Evolutionary conservation across 2,329 filamentous ascomycete genomes (phyloP).

Genomic region (Ophiobolus disseminans): DNA sequence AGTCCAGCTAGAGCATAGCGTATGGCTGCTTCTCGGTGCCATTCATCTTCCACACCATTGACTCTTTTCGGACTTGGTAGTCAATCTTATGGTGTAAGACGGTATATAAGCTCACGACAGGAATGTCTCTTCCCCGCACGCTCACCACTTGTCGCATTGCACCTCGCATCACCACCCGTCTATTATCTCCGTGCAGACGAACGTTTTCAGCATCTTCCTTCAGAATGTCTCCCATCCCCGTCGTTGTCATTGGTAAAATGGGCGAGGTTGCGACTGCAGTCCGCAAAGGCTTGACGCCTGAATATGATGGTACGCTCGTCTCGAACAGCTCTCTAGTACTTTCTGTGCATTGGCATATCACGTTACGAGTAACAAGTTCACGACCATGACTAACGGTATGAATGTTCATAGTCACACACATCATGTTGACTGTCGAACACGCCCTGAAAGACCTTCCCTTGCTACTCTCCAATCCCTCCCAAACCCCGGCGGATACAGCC

Average conservation of each 20-base stretch:
- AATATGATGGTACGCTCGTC: constrained; percentile 24
- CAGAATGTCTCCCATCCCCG: constrained; percentile 20
- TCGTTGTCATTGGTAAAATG: constrained; percentile 20
- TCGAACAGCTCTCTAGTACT: no score
- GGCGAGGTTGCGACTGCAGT: constrained; percentile 12
- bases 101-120: no score
- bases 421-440: constrained; percentile 15
- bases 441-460: constrained; percentile 14
- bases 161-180: no score
- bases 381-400: background rate
- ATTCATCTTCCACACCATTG: no score
- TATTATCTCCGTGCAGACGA: no score
- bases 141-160: no score
- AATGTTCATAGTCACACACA: constrained; percentile 11
- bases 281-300: constrained; percentile 11
- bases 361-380: background rate
- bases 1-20: no score
- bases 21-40: no score
- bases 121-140: no score
- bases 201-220: no score
- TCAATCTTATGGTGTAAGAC: no score
- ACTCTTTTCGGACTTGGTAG: no score
- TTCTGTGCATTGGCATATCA: background rate
- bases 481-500: background rate
- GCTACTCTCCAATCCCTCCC: constrained; percentile 5